Conservation (phyloP, 495 filamentous ascomycete species). For the Filosporella fistucella region DNA sequence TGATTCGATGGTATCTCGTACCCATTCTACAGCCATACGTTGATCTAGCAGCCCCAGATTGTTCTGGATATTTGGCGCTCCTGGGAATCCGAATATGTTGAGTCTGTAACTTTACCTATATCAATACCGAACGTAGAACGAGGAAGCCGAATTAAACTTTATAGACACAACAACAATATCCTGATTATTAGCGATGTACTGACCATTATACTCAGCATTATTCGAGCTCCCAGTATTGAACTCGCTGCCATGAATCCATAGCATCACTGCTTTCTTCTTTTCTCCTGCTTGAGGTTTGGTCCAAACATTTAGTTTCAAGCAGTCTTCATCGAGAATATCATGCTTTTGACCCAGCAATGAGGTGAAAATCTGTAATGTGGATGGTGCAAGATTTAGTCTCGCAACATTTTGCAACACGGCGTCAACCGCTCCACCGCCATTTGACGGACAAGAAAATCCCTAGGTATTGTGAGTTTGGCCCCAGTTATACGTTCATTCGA, state of each 20-base stretch:
- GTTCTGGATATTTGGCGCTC: slow-evolving; percentile 22
- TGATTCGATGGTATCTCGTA: slow-evolving; percentile 59
- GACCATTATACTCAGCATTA: slow-evolving; percentile 30
- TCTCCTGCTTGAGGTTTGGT: slow-evolving; percentile 25
- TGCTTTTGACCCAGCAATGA: too few species aligned
- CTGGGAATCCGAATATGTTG: slow-evolving; percentile 46
- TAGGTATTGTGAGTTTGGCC: too few species aligned
- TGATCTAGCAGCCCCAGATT: slow-evolving; percentile 70
- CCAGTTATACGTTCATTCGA: too few species aligned
- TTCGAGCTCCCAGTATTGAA: slow-evolving; percentile 28
- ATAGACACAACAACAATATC: slow-evolving; percentile 54
- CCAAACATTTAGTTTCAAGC: slow-evolving; percentile 23
- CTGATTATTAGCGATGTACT: slow-evolving; percentile 36
- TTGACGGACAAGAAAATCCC: too few species aligned
- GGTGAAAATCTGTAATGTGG: too few species aligned
- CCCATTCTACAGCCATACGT: slow-evolving; percentile 64
- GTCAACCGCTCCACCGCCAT: too few species aligned
- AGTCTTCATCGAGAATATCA: slow-evolving; percentile 11
- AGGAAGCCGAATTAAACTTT: slow-evolving; percentile 29
- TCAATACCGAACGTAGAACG: slow-evolving; percentile 36
- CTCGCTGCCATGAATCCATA: slow-evolving; percentile 33
- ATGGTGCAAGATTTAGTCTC: too few species aligned
- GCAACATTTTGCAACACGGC: too few species aligned
- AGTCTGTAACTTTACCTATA: slow-evolving; percentile 42
- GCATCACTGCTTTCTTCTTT: slow-evolving; percentile 25